phyloP scores from a whole-genome alignment of 352 stramenopile species.

The Phytophthora tubulina region DNA sequence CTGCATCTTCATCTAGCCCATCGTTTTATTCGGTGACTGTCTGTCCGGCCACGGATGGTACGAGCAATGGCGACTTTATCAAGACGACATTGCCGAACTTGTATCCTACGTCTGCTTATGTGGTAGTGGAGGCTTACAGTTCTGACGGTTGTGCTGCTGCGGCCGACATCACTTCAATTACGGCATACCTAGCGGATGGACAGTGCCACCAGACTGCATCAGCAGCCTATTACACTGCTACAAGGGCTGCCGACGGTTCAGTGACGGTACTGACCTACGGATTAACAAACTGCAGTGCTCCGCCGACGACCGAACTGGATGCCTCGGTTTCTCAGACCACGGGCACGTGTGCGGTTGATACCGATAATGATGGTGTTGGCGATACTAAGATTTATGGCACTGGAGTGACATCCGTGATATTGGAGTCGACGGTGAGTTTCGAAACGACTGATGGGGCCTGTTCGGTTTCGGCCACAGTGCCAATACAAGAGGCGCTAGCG shows the following conservation, averaged over 20 bases:
- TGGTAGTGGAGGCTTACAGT: constrained; percentile 1
- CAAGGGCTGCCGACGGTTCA: neutral
- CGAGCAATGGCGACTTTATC: neutral
- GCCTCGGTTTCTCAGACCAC: no score
- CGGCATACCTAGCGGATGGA: neutral
- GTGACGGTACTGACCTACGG: neutral
- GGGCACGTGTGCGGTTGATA: no score
- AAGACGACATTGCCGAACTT: neutral
- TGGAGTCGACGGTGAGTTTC: neutral
- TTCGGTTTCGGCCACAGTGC: neutral
- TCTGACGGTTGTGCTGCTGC: neutral
- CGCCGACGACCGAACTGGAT: no score
- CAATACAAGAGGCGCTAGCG: no score
- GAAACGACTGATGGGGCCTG: no score
- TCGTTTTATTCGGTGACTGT: neutral
- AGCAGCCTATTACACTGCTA: no score
- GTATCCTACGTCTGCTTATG: neutral
- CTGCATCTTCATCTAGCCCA: neutral
- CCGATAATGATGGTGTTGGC: no score
- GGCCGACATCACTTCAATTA: neutral
- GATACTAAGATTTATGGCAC: neutral
- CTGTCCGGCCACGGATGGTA: neutral
- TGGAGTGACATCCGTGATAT: neutral
- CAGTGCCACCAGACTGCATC: no score
- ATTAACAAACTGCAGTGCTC: neutral